Base-by-base conservation (phyloP, 2,329 filamentous ascomycete genomes). In the Plectosphaerella cucumerina region DNA sequence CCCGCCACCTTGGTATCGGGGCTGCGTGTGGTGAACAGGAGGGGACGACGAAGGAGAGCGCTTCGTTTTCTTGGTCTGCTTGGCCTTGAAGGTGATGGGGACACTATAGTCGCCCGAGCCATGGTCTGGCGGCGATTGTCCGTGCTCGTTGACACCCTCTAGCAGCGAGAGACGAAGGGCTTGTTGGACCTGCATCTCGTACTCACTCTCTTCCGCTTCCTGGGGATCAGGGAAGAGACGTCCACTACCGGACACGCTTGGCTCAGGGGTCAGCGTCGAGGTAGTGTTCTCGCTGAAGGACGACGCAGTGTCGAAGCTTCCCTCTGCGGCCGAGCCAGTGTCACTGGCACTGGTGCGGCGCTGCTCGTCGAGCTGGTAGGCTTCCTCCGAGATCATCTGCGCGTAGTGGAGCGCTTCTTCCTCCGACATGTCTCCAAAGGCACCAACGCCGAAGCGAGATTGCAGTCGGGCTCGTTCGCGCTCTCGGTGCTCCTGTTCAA, bases 401-500 rank as follows among this genome's bases (percentile, higher is more conserved):
- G 82, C 84, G 58, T 87, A 87, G 33, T 71, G 74, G 18, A 87
- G 56, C 17, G 83, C 80, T 60, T 87, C 84, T 59, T 86, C 82
- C 56, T 87, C 84, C 2, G 76, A 86, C 54, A 87, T 64, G 23
- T 84, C 82, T 3, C 75, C 80, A 1, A 97, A 70, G 0, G 67
- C 66, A 33, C 91, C 90, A 3, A 94, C 83, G 6, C 94, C 94
- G 61, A 96, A 99, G 34, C 93, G 84, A 26, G 82, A 85, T 34
- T 83, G 86, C 22, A 97, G 75, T 21, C 85, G 84, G 15, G 84
- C 80, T 50, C 83, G 76, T 61, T 95, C 86, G 50, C 85, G 85
- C 21, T 77, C 76, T 37, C 82, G 80, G 42, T 82, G 78, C 31
- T 85, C 73, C 58, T 86, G 84, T 61, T 96, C 90, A 9, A 80